These are phyloP conservation scores for Spergularia bocconei DNA, from an alignment of 148 eudicot genomes.

Conservation along the genomic window DNA sequence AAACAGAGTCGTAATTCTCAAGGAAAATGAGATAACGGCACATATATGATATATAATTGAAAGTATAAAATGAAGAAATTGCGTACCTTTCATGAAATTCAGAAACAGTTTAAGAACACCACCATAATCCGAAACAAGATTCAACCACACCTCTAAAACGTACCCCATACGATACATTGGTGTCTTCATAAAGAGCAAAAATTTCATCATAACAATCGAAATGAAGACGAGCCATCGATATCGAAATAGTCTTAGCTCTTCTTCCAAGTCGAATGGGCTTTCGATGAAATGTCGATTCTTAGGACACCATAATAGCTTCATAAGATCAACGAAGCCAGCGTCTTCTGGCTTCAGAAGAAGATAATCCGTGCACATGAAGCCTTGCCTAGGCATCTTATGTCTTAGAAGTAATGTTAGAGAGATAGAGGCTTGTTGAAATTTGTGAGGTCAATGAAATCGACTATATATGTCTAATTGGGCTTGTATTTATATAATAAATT, in stretches of 20 bases:
- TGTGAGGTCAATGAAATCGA: neutral
- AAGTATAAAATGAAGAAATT: neutral
- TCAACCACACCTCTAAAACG: slow-evolving; percentile 25
- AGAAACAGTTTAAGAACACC: slow-evolving; percentile 21
- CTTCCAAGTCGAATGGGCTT: slow-evolving; percentile 12
- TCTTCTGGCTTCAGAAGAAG: slow-evolving; percentile 37
- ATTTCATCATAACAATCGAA: slow-evolving; percentile 31
- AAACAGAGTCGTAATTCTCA: neutral
- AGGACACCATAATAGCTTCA: slow-evolving; percentile 25
- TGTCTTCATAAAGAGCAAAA: slow-evolving; percentile 15
- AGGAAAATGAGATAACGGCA: neutral
- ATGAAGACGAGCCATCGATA: slow-evolving; percentile 38
- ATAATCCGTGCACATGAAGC: slow-evolving; percentile 29
- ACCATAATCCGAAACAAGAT: slow-evolving; percentile 29
- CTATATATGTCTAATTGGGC: neutral
- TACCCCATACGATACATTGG: slow-evolving; percentile 34
- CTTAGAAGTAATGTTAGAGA: slow-evolving; percentile 23
- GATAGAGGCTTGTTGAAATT: neutral
- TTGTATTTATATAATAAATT: neutral
- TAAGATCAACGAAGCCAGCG: slow-evolving; percentile 23
- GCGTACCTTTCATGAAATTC: slow-evolving; percentile 28
- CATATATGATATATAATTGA: neutral
- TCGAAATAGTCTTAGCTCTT: slow-evolving; percentile 26
- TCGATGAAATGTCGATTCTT: slow-evolving; percentile 23
- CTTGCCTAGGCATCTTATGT: slow-evolving; percentile 14